These are phyloP conservation scores for Ophiobolus disseminans DNA, from an alignment of 2,329 filamentous ascomycete genomes.

Conservation along the genomic window DNA sequence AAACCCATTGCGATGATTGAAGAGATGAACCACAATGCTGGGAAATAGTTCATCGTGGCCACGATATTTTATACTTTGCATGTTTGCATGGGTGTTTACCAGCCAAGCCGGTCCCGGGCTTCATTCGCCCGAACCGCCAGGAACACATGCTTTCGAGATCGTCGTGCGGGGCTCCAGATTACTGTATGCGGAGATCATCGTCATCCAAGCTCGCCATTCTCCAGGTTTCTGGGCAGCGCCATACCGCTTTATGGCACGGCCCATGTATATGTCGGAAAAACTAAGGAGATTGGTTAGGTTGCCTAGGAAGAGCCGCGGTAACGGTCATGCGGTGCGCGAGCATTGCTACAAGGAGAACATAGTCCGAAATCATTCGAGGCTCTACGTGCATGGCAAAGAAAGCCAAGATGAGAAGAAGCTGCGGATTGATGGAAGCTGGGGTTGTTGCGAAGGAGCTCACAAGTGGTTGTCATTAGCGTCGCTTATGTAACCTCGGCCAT, in stretches of 20 bases:
- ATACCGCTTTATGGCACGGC: constrained; percentile 11
- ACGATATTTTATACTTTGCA: constrained; percentile 27
- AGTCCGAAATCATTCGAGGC: neutral
- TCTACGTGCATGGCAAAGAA: neutral
- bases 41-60: constrained; percentile 5
- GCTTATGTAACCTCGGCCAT: too few relatives aligned
- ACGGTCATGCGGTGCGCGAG: neutral
- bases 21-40: constrained; percentile 5
- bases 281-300: constrained; percentile 13
- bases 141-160: constrained; percentile 19
- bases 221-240: constrained; percentile 24
- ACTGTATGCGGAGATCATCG: constrained; percentile 16
- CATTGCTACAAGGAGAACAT: neutral
- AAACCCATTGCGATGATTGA: constrained; percentile 23
- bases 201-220: constrained; percentile 19
- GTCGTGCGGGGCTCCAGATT: constrained; percentile 33
- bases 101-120: constrained; percentile 36
- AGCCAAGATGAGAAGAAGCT: neutral
- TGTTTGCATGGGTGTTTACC: constrained; percentile 14
- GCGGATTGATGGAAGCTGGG: neutral
- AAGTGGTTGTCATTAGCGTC: neutral
- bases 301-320: neutral
- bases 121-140: constrained; percentile 33
- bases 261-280: constrained; percentile 18
- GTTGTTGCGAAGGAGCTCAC: neutral